Percentiles rank a stretch among this genome's conserved stretches.
These are phyloP conservation scores for Nothopassalora personata DNA, from an alignment of 2,329 filamentous ascomycete species.

Conservation along the genomic window DNA sequence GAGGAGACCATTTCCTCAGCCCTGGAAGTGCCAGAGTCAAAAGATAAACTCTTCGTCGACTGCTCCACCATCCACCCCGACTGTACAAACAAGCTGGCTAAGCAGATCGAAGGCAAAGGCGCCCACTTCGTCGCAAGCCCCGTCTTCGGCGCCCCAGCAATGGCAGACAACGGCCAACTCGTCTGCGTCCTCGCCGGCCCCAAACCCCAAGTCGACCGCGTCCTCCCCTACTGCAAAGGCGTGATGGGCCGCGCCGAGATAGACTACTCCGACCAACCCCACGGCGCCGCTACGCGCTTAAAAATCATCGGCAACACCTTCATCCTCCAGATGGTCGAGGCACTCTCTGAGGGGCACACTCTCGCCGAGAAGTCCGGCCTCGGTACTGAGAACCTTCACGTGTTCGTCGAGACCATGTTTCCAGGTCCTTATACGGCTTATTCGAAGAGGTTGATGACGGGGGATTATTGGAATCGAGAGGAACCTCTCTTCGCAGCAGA, in stretches of 20 bases:
- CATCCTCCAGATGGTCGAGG: slow-evolving; percentile 74
- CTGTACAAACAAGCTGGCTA: slow-evolving; percentile 63
- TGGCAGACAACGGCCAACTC: slow-evolving; percentile 65
- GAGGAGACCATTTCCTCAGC: slow-evolving; percentile 56
- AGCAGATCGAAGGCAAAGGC: slow-evolving; percentile 53
- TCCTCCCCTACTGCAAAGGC: slow-evolving; percentile 65
- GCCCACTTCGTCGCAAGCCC: slow-evolving; percentile 71
- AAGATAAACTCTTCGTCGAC: slow-evolving; percentile 79
- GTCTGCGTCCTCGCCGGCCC: slow-evolving; percentile 69
- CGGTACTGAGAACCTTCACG: slow-evolving; percentile 63
- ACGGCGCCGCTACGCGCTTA: slow-evolving; percentile 63
- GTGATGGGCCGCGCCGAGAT: slow-evolving; percentile 66
- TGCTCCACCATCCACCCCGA: slow-evolving; percentile 85
- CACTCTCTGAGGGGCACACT: slow-evolving; percentile 71
- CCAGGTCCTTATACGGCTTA: slow-evolving; percentile 72
- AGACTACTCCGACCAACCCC: slow-evolving; percentile 64
- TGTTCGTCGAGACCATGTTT: slow-evolving; percentile 68
- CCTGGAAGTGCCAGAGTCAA: slow-evolving; percentile 52
- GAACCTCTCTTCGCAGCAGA: slow-evolving; percentile 79
- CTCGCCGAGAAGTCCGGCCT: slow-evolving; percentile 76
- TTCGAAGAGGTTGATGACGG: slow-evolving; percentile 64
- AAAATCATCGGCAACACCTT: slow-evolving; percentile 87
- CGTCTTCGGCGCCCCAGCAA: slow-evolving; percentile 66
- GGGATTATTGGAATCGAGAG: slow-evolving; percentile 70
- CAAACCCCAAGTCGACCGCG: slow-evolving; percentile 53